Conservation (phyloP, 2,329 filamentous ascomycete species). For the Phialophora expanda region DNA sequence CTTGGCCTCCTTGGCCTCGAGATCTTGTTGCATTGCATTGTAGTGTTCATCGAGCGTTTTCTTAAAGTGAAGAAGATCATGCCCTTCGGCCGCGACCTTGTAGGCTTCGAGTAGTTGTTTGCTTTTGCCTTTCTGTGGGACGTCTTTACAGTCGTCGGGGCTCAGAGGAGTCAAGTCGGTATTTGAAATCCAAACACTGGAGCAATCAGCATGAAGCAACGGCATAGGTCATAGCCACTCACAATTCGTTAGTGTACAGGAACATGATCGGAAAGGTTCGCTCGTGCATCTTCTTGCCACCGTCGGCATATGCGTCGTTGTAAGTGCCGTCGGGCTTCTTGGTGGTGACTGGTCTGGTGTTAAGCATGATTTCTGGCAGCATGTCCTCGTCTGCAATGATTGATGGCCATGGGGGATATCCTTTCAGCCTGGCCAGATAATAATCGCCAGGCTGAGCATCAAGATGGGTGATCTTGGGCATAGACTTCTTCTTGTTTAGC, state of each 20-base stretch:
- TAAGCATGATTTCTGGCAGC: conserved; percentile 79
- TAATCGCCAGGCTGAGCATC: conserved; percentile 89
- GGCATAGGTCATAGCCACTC: conserved; percentile 53
- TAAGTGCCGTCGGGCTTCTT: conserved; percentile 82
- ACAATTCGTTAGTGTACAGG: conserved; percentile 95
- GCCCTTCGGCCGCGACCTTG: conserved; percentile 75
- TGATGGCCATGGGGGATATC: conserved; percentile 91
- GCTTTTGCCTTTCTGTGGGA: conserved; percentile 73
- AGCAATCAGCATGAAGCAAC: conserved; percentile 31
- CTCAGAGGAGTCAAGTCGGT: conserved; percentile 79
- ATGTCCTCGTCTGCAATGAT: conserved; percentile 95
- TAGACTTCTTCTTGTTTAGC: conserved; percentile 83
- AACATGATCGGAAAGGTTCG: conserved; percentile 96
- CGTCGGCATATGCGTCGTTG: conserved; percentile 83
- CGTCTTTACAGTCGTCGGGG: conserved; percentile 70
- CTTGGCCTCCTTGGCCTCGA: conserved; percentile 69
- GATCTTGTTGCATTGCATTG: conserved; percentile 60
- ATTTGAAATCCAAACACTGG: conserved; percentile 89
- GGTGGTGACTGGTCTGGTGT: conserved; percentile 81
- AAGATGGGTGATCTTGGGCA: conserved; percentile 70
- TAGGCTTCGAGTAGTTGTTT: conserved; percentile 82
- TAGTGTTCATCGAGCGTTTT: conserved; percentile 69
- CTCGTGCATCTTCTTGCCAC: conserved; percentile 82
- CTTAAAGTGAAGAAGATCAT: conserved; percentile 84
- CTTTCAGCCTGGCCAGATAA: conserved; percentile 92